Evolutionary conservation across 208 protist species (phyloP).

Genomic region (Trypanosoma caninum): DNA sequence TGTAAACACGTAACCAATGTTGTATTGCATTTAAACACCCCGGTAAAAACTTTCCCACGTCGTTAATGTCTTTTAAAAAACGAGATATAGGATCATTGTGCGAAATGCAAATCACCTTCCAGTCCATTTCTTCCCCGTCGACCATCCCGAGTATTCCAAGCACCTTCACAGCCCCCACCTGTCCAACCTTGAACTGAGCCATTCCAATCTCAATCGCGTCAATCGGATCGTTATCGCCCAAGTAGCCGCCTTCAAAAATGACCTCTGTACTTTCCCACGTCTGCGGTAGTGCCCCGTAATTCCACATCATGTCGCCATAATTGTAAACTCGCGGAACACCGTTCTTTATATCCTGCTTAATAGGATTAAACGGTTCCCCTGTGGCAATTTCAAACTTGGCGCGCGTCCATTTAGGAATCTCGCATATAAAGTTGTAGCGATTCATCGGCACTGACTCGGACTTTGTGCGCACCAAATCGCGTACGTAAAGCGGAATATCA

Average conservation of each 20-base stretch:
- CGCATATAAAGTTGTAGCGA: slow-evolving; percentile 92
- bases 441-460: slow-evolving; percentile 76
- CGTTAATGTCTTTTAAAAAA: slow-evolving; percentile 88
- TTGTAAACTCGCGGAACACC: slow-evolving; percentile 95
- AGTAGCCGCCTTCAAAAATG: slow-evolving; percentile 71
- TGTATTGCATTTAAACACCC: slow-evolving; percentile 87
- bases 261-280: slow-evolving; percentile 95
- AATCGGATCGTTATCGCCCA: slow-evolving; percentile 92
- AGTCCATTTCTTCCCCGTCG: slow-evolving; percentile 94
- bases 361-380: slow-evolving; percentile 92
- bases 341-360: slow-evolving; percentile 96
- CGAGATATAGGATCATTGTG: slow-evolving; percentile 85
- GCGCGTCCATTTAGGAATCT: slow-evolving; percentile 94
- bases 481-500: slow-evolving; percentile 87
- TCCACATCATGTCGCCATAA: slow-evolving; percentile 95
- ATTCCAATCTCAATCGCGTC: slow-evolving; percentile 91
- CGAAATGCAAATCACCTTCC: slow-evolving; percentile 93
- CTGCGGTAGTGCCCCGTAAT: slow-evolving; percentile 96
- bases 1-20: slow-evolving; percentile 92
- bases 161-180: slow-evolving; percentile 82
- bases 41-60: slow-evolving; percentile 87
- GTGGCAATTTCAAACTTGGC: slow-evolving; percentile 97
- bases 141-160: slow-evolving; percentile 94
- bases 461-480: slow-evolving; percentile 85
- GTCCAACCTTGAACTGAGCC: slow-evolving; percentile 75